phyloP scores from a whole-genome alignment of 208 protist species.

The Acanthamoeba rhysodes region DNA sequence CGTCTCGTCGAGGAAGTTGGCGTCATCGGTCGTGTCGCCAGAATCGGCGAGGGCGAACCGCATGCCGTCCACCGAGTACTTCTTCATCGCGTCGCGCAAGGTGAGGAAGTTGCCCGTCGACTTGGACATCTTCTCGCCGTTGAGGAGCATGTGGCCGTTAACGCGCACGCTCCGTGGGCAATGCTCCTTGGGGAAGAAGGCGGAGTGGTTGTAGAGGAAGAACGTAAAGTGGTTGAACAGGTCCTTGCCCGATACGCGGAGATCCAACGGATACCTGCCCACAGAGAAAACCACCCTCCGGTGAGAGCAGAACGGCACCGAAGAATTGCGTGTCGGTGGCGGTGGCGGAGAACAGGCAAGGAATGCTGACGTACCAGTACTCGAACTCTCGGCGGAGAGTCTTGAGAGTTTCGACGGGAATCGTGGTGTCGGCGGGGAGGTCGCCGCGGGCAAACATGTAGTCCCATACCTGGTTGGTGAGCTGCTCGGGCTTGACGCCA shows the following conservation, averaged over 20 bases:
- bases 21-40: conserved; percentile 99
- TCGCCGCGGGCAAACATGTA: conserved; percentile 95
- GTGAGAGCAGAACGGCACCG: too few species aligned
- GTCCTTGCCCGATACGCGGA: conserved; percentile 99
- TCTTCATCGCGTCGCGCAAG: conserved; percentile 87
- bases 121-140: conserved; percentile 99
- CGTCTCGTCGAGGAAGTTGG: conserved; percentile 98
- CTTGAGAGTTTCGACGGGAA: conserved; percentile 89
- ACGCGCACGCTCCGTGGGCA: conserved; percentile 97
- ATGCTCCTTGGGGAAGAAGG: conserved; percentile 95
- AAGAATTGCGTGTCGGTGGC: too few species aligned
- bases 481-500: conserved; percentile 95
- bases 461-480: conserved; percentile 96
- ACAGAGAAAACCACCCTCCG: too few species aligned
- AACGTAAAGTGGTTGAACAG: conserved; percentile 99
- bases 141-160: conserved; percentile 99
- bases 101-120: conserved; percentile 99
- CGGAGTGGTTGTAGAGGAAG: conserved; percentile 99
- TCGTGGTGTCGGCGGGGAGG: conserved; percentile 85
- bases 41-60: conserved; percentile 98
- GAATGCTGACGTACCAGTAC: too few species aligned
- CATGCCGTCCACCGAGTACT: conserved; percentile 93
- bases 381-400: conserved; percentile 97
- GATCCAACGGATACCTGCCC: conserved; percentile 99
- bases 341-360: too few species aligned